Evolutionary conservation across 306 rosid genomes (phyloP), one percentile per base, ranked within the genome.

Genomic region (Comarum palustre): DNA sequence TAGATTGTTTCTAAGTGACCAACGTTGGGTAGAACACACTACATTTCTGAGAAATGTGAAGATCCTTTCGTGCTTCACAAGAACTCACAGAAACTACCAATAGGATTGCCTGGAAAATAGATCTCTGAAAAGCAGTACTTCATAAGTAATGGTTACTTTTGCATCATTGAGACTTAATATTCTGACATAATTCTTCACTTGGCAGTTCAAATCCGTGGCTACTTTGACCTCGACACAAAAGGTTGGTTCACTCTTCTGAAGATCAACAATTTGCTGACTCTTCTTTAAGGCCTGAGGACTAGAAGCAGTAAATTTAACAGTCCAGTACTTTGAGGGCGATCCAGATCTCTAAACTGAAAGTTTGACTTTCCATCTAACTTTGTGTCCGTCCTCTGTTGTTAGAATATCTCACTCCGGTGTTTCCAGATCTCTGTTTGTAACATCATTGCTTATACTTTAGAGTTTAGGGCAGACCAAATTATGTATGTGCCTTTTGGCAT

Each of bases 121-220:
- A 24, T 55, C 62, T 34, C 6, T 55, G 8, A 11, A 10, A 22
- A 54, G 54, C 32, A 24, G 74, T 46, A 20, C 2, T 52, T 8
- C 22, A 8, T 14, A 52, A 68, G 22, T 71, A 27, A 15, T 39
- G 16, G 22, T 24, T 51, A 36, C 15, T 77, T 77, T 19, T 8
- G 16, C 19, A 14, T 47, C 8, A 32, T 11, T 32, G 46, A n/a
- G 50, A 65, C 16, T 4, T 48, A 66, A 24, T 38, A 19, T 69
- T 57, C 66, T 22, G 31, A 71, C 66, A 12, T 20, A 15, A 62
- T 20, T 55, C 29, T 84, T 48, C 39, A 43, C 45, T 16, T 86
- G 78, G 73, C 96, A 93, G 98, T 93, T 86, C 88, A 84, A 84
- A 54, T 24, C 87, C 29, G 93, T 93, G 81, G 92, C 98, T 61